Percentiles rank a stretch among this genome's conserved stretches.
Evolutionary conservation across 2,329 filamentous ascomycete species (phyloP).

Genomic region (Phyllosticta citrichinensis): DNA sequence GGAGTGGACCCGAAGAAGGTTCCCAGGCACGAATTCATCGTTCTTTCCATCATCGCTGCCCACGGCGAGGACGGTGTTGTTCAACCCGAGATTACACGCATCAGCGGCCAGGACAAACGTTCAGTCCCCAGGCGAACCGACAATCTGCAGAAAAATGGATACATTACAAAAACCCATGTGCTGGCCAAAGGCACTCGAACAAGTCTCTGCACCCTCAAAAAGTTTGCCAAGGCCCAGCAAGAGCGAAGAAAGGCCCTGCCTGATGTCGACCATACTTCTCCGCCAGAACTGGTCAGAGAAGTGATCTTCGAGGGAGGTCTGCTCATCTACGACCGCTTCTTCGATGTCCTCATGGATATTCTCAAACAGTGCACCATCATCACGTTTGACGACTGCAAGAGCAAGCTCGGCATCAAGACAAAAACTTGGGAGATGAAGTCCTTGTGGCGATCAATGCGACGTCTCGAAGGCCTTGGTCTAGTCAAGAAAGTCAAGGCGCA

Average conservation of each 20-base stretch:
- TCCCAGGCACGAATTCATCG: slow-evolving; percentile 43
- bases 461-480: slow-evolving; percentile 31
- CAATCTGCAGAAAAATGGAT: slow-evolving; percentile 45
- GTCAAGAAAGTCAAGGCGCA: slow-evolving; percentile 30
- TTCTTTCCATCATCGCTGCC: slow-evolving; percentile 50
- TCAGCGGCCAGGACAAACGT: slow-evolving; percentile 54
- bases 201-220: slow-evolving; percentile 45
- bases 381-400: slow-evolving; percentile 42
- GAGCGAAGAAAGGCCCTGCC: slow-evolving; percentile 14
- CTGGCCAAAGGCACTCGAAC: slow-evolving; percentile 41
- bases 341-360: slow-evolving; percentile 37
- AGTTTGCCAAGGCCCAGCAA: slow-evolving; percentile 31
- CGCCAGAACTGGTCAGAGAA: slow-evolving; percentile 16
- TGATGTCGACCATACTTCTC: slow-evolving; percentile 2
- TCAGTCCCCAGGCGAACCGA: slow-evolving; percentile 54
- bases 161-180: slow-evolving; percentile 48
- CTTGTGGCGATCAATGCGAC: slow-evolving; percentile 28
- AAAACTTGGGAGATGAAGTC: slow-evolving; percentile 29
- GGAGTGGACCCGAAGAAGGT: slow-evolving; percentile 45
- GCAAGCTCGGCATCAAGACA: slow-evolving; percentile 14
- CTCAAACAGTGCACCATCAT: slow-evolving; percentile 43
- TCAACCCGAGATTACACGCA: slow-evolving; percentile 44
- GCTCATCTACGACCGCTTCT: slow-evolving; percentile 42
- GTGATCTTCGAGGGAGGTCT: slow-evolving; percentile 27
- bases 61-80: slow-evolving; percentile 44